These are phyloP conservation scores for Penicillium griseofulvum DNA, from an alignment of 2,329 filamentous ascomycete genomes.

Conservation along the genomic window DNA sequence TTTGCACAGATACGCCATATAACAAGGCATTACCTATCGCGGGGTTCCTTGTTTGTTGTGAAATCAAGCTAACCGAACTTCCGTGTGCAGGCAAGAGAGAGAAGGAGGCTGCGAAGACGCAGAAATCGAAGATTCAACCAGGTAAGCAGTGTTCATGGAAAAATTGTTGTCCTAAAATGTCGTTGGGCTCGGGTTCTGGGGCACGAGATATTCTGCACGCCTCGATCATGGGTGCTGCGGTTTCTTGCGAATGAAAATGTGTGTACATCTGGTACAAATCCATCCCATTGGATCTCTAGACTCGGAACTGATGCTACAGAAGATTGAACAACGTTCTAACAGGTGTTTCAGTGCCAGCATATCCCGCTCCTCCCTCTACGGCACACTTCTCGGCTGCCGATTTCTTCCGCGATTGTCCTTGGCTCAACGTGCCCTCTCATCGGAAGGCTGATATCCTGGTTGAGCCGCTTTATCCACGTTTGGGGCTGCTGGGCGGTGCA, in stretches of 20 bases:
- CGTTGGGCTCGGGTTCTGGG: constrained; percentile 29
- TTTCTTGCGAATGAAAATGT: background rate
- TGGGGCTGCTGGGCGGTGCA: constrained; percentile 76
- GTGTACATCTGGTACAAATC: constrained; percentile 5
- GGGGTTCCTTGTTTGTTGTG: background rate
- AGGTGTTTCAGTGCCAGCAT: constrained; percentile 34
- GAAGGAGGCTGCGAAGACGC: constrained; percentile 31
- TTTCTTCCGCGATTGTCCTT: constrained; percentile 82
- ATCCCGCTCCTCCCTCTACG: constrained; percentile 28
- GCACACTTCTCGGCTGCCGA: constrained; percentile 49
- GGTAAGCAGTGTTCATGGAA: constrained; percentile 22
- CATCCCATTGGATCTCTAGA: constrained; percentile 2
- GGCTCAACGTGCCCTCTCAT: constrained; percentile 69
- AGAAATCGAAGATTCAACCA: constrained; percentile 29
- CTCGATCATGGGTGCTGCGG: background rate
- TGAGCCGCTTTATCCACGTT: constrained; percentile 56
- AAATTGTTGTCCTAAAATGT: constrained; percentile 10
- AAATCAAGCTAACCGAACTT: constrained; percentile 5
- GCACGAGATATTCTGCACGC: background rate
- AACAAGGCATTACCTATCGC: background rate
- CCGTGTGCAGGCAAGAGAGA: constrained; percentile 31
- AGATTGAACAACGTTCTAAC: constrained; percentile 40
- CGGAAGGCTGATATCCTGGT: constrained; percentile 64
- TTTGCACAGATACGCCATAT: background rate
- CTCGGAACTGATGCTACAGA: constrained; percentile 32